Conservation (phyloP, 495 filamentous ascomycete species). For the Penicillium longicatenatum region DNA sequence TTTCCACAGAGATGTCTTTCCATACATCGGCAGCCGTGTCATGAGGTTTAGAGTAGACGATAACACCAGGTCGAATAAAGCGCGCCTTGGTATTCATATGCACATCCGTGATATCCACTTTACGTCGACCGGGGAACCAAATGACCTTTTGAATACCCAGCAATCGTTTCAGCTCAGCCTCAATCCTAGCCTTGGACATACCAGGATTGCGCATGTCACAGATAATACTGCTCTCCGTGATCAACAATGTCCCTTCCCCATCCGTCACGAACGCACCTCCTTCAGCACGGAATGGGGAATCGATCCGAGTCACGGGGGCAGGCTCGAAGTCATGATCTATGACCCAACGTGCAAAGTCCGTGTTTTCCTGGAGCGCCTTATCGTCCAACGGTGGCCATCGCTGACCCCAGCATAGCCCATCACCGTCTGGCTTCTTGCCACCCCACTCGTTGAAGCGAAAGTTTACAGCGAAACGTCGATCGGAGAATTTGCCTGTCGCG, state of each 20-base stretch:
- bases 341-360: conserved; percentile 24
- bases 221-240: conserved; percentile 32
- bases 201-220: conserved; percentile 30
- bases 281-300: conserved; percentile 24
- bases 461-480: conserved; percentile 24
- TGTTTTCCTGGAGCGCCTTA: conserved; percentile 22
- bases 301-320: conserved; percentile 18
- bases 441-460: conserved; percentile 36
- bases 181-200: conserved; percentile 21
- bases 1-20: conserved; percentile 26
- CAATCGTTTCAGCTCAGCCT: conserved; percentile 25
- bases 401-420: conserved; percentile 20
- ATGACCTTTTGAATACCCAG: conserved; percentile 32
- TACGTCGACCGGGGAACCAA: conserved; percentile 29
- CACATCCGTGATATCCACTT: conserved; percentile 29
- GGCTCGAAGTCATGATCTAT: conserved; percentile 21
- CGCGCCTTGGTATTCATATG: conserved; percentile 31
- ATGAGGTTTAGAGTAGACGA: conserved; percentile 25
- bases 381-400: conserved; percentile 22
- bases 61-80: conserved; percentile 27
- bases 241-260: conserved; percentile 31
- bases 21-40: conserved; percentile 16
- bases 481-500: conserved; percentile 15
- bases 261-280: conserved; percentile 30
- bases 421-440: conserved; percentile 23